Evolutionary conservation across 768 basidiomycete genomes (phyloP), one percentile per base, ranked within the genome.

Genomic region (Rhodotorula babjevae): DNA sequence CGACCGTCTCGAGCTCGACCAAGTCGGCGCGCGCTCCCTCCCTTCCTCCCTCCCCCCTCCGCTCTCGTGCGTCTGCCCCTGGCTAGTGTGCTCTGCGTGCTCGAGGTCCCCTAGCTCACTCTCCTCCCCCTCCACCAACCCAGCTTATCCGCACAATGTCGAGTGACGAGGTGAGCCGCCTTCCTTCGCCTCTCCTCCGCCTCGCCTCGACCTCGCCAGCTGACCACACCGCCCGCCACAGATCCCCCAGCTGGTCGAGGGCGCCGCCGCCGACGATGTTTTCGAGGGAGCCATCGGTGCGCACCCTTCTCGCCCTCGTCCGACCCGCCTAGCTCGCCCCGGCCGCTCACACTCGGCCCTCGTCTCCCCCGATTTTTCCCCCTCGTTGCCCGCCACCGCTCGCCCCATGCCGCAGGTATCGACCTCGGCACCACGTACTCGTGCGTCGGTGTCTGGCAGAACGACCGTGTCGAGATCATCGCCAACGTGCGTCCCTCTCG

Each of bases 381-480:
- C 25, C n/a, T 31, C n/a, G 33, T 67, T 63, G 42, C 64, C 31
- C 33, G 23, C 27, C 52, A 11, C 46, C 42, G 11, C 56, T 18
- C 56, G 3, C 11, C 14, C 15, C 53, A 55, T 55, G 53, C n/a
- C 53, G 8, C 61, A 76, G 75, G 75, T 65, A 76, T 76, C 72
- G 76, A 76, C 55, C 65, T 76, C 65, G 76, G 76, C 67, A 76
- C 75, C 75, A 98, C 94, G 78, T 98, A 97, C 88, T 95, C 93
- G 61, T 98, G 94, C 82, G 95, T 97, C 79, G 95, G 93, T 85
- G 93, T 98, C 80, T 97, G 94, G 94, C 92, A 95, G 87, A 93
- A 96, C 83, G 95, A 98, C 87, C 93, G 95, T 80, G 94, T 98
- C 79, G 94, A 98, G 83, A 97, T 97, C 85, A 97, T 97, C 82